These are phyloP conservation scores for Phycomyces blakesleeanus DNA, from an alignment of 192 early-diverging fungal genomes.

Conservation along the genomic window DNA sequence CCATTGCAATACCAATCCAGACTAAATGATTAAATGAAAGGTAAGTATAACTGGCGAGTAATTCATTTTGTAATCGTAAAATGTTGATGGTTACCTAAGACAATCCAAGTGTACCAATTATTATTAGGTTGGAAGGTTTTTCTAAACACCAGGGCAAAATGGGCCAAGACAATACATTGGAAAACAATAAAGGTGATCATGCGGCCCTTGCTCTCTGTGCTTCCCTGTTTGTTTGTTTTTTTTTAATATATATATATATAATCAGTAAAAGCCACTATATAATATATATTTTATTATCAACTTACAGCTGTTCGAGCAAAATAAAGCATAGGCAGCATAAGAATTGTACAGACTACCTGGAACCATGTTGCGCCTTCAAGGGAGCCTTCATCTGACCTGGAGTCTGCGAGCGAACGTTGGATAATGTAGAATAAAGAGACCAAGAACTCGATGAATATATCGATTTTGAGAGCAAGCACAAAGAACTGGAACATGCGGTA, in stretches of 20 bases:
- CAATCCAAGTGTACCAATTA: constrained; percentile 38
- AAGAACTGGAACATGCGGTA: constrained; percentile 73
- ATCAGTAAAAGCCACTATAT: neutral
- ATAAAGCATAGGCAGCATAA: constrained; percentile 32
- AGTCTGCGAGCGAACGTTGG: constrained; percentile 4
- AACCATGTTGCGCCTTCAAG: constrained; percentile 1
- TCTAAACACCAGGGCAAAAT: constrained; percentile 27
- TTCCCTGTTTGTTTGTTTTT: constrained; percentile 24
- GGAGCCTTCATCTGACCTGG: neutral
- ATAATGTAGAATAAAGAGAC: constrained; percentile 62
- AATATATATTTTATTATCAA: too few species aligned
- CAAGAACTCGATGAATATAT: constrained; percentile 75
- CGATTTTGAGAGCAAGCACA: constrained; percentile 74
- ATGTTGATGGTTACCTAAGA: constrained; percentile 17
- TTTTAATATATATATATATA: neutral
- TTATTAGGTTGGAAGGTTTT: constrained; percentile 29
- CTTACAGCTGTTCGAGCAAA: constrained; percentile 34
- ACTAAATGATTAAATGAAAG: constrained; percentile 11
- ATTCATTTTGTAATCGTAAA: too few species aligned
- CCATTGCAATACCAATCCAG: constrained; percentile 20
- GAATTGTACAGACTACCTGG: constrained; percentile 25
- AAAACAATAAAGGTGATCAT: constrained; percentile 34
- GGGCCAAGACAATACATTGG: constrained; percentile 23
- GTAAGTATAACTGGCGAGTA: too few species aligned
- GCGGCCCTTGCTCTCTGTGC: constrained; percentile 23